Base-by-base conservation (phyloP, 1,284 basidiomycete species). In the Chalciporus piperatoides region DNA sequence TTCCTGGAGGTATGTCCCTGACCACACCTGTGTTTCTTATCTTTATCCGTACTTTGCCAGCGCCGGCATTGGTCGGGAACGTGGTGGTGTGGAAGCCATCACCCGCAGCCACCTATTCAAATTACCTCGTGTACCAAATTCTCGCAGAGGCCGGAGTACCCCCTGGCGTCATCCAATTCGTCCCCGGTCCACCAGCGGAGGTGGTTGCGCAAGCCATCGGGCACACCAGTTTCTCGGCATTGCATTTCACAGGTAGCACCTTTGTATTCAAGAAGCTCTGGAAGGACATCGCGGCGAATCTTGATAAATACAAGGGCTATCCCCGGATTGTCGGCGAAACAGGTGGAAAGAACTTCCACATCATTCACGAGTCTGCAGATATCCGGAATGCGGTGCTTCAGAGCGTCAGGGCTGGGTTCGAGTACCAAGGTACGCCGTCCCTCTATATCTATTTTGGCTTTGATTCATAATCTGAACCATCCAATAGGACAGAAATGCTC, bases 241-340 rank as follows among this genome's bases (percentile, higher is more conserved):
- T 99, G 46, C 93, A 99, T 75, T 99, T 99, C 72, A 99, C 97
- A 1, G 96, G 96, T 41, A 95, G 91, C 64, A 99, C 96, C 9
- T 81, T 84, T 62, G 85, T 99, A 44, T 98, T 97, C 85, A 86
- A 86, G 71, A 82, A 86, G 67, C 81, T 99, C 38, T 99, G 96
- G 96, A 96, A 94, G 75, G 86, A 96, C 67, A 97, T 99, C 62
- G 89, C 89, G 6, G 68, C 73, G 60, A 97, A 98, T 74, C 67
- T 97, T 50, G 91, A 92, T 68, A 80, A 76, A 46, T 97, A 97
- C 77, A 82, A 76, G 62, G 77, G 82, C 14, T 99, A 97, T 73
- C 96, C 97, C 2, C 80, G 96, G 59, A 90, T 99, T 55, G 95
- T 99, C 10, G 95, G 95, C 27, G 95, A 98, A 77, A 95, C 92